phyloP scores from a whole-genome alignment of 192 early-diverging fungal species.

The Cladochytrium replicatum region DNA sequence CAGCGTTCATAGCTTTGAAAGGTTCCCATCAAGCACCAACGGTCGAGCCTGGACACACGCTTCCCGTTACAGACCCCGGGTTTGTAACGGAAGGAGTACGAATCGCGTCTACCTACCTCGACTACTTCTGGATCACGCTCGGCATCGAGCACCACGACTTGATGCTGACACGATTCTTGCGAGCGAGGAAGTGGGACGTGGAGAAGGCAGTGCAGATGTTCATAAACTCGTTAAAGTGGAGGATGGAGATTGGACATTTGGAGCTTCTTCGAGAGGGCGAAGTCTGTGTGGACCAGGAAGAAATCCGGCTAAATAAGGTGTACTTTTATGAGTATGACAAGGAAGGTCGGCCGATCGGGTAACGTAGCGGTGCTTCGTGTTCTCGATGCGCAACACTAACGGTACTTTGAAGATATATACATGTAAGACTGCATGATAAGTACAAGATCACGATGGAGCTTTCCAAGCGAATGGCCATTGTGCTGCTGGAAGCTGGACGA shows the following conservation, averaged over 20 bases:
- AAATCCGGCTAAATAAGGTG: constrained; percentile 40
- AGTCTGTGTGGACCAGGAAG: constrained; percentile 30
- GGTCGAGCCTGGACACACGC: too few species aligned
- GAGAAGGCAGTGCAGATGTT: constrained; percentile 65
- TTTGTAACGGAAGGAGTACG: too few species aligned
- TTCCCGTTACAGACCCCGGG: too few species aligned
- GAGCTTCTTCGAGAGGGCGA: constrained; percentile 49
- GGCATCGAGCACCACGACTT: constrained; percentile 60
- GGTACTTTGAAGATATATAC: constrained; percentile 20
- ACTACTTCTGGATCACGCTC: too few species aligned
- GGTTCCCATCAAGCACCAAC: too few species aligned
- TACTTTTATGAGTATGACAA: constrained; percentile 42
- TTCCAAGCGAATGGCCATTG: constrained; percentile 19
- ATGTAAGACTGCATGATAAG: constrained; percentile 44
- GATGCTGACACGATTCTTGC: constrained; percentile 65
- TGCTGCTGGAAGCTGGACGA: constrained; percentile 47
- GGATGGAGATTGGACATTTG: constrained; percentile 47
- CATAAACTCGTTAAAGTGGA: constrained; percentile 62
- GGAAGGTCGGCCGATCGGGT: constrained; percentile 46
- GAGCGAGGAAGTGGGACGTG: constrained; percentile 84
- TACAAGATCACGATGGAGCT: constrained; percentile 11
- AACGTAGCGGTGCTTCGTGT: too few species aligned
- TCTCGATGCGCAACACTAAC: constrained; percentile 4
- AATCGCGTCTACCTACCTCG: too few species aligned
- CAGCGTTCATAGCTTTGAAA: too few species aligned